A percentile compares a stretch with the other conserved stretches of the same genome.
These are phyloP conservation scores for Apiospora malaysiana DNA, from an alignment of 2,329 filamentous ascomycete genomes.

Conservation along the genomic window DNA sequence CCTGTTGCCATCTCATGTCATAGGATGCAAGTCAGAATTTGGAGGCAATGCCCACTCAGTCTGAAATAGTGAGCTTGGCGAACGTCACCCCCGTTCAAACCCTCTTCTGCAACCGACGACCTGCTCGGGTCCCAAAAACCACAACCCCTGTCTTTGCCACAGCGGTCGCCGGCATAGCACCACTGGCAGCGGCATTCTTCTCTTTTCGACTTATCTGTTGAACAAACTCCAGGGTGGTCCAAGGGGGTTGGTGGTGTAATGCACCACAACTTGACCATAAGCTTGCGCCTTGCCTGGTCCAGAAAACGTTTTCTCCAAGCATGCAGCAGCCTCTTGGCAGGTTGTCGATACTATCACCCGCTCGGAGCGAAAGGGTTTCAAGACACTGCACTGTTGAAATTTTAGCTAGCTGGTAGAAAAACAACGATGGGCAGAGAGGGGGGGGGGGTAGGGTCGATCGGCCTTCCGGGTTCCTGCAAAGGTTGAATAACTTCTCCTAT, in stretches of 20 bases:
- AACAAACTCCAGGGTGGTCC: neutral
- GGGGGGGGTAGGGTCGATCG: too few relatives aligned
- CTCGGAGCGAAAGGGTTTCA: neutral
- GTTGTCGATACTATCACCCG: neutral
- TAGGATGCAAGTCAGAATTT: too few relatives aligned
- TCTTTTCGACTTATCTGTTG: neutral
- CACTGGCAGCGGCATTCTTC: too few relatives aligned
- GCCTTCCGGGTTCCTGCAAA: neutral
- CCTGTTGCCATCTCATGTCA: too few relatives aligned
- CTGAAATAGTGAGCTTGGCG: too few relatives aligned
- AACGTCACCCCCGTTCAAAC: too few relatives aligned
- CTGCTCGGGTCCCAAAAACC: neutral
- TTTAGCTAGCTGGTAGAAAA: neutral
- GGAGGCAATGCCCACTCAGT: too few relatives aligned
- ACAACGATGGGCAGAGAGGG: neutral
- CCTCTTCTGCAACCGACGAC: neutral
- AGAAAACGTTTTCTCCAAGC: neutral
- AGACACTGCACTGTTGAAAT: neutral
- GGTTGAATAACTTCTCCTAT: neutral
- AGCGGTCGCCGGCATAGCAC: neutral
- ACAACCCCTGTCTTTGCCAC: neutral
- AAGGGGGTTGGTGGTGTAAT: neutral
- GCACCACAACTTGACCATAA: neutral
- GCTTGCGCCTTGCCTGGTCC: neutral
- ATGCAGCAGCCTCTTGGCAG: neutral